Conservation (phyloP, 2,329 filamentous ascomycete species). For the Xylaria sp. region DNA sequence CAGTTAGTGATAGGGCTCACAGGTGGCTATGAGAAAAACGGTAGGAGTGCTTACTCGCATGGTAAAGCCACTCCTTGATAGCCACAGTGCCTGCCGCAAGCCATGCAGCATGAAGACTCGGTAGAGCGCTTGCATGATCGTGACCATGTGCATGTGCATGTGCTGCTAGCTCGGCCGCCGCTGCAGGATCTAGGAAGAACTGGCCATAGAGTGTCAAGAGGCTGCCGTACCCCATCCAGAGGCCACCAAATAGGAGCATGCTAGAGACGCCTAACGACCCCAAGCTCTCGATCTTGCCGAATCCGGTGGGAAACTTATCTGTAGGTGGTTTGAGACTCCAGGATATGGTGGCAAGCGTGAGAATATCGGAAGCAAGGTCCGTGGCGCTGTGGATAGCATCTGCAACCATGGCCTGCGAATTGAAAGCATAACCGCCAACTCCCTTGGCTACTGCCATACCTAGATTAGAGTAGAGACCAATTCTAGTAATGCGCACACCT, state of each 20-base stretch:
- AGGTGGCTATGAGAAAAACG: not conserved
- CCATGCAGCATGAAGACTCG: constrained; percentile 95
- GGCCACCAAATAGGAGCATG: constrained; percentile 85
- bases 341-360: constrained; percentile 93
- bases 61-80: constrained; percentile 96
- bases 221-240: constrained; percentile 90
- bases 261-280: constrained; percentile 93
- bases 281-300: constrained; percentile 97
- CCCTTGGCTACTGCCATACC: constrained; percentile 96
- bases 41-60: constrained; percentile 78
- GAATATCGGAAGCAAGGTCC: constrained; percentile 92
- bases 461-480: constrained; percentile 88
- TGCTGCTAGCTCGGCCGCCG: constrained; percentile 62
- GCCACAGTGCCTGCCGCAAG: constrained; percentile 88
- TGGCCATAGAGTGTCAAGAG: constrained; percentile 75
- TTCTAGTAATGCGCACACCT: constrained; percentile 90
- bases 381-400: constrained; percentile 96
- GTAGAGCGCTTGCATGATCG: constrained; percentile 70
- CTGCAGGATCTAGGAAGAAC: constrained; percentile 72
- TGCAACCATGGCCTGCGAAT: constrained; percentile 91
- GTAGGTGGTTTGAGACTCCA: constrained; percentile 90
- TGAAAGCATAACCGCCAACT: constrained; percentile 90
- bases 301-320: constrained; percentile 85
- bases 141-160: constrained; percentile 73
- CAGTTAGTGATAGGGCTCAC: constrained; percentile 43